Conservation (phyloP, 768 basidiomycete species). For the Lactarius vividus region DNA sequence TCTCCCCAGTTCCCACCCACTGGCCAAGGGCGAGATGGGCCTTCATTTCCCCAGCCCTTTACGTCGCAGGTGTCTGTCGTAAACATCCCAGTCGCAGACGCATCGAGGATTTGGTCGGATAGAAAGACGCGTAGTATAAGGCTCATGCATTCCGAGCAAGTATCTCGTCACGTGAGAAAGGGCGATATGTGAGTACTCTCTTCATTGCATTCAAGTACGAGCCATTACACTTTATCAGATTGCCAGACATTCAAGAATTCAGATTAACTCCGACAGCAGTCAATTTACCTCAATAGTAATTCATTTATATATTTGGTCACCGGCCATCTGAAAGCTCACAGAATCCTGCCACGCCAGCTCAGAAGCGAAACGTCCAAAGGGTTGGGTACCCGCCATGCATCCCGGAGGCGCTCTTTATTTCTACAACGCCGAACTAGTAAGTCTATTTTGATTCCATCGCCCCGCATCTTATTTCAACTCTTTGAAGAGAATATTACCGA, state of each 20-base stretch:
- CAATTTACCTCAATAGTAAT: conserved; percentile 4
- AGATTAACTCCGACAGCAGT: neutral
- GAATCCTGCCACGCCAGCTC: neutral
- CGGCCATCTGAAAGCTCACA: neutral
- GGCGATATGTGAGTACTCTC: conserved; percentile 14
- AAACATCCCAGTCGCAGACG: neutral
- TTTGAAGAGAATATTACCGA: conserved; percentile 16
- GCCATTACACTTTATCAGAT: neutral
- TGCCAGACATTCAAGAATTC: neutral
- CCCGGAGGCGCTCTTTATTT: conserved; percentile 21
- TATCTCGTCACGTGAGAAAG: conserved; percentile 16
- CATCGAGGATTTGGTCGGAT: neutral
- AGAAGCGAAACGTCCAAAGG: neutral
- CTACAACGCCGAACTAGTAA: conserved; percentile 6
- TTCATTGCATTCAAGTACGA: neutral
- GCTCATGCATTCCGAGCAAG: conserved; percentile 17
- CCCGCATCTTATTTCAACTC: neutral
- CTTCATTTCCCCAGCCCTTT: neutral
- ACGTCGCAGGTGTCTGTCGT: neutral
- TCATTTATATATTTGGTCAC: neutral
- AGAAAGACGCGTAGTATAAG: neutral
- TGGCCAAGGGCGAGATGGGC: neutral
- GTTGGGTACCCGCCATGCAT: conserved; percentile 2
- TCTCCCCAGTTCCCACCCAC: neutral
- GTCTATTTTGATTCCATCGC: neutral